Evolutionary conservation across 163 green algal species (phyloP).

Genomic region (Scenedesmus sp.): DNA sequence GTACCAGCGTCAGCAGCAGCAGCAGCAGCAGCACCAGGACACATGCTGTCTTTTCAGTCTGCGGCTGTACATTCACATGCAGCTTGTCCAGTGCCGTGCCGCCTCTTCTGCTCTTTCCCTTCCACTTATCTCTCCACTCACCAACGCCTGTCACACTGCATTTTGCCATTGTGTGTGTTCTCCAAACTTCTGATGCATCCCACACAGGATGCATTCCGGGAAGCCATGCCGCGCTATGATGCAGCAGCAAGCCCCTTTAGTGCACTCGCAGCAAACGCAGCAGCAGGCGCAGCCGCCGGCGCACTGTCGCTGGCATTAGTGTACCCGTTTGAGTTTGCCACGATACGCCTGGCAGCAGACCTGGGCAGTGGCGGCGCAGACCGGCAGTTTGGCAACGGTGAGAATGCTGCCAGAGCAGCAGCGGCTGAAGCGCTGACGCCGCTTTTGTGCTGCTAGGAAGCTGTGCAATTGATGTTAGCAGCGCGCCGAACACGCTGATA

Average conservation of each 20-base stretch:
- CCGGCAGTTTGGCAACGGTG: constrained; percentile 35
- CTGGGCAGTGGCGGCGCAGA: constrained; percentile 41
- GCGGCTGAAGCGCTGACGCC: no score
- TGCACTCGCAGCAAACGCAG: constrained; percentile 25
- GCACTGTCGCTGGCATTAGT: constrained; percentile 59
- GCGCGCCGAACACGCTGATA: no score
- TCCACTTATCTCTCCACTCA: no score
- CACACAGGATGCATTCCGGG: constrained; percentile 40
- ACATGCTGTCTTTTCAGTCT: background rate
- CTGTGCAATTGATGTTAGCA: no score
- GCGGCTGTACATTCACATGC: background rate
- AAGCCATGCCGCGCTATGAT: constrained; percentile 28
- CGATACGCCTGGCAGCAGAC: constrained; percentile 52
- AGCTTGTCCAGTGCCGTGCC: background rate
- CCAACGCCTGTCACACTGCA: no score
- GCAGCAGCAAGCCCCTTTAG: background rate
- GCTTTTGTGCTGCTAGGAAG: no score
- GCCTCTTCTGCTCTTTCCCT: no score
- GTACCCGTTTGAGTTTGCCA: constrained; percentile 65
- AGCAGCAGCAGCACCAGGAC: background rate
- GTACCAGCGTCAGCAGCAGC: background rate
- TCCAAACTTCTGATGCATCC: no score
- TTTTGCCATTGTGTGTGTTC: no score
- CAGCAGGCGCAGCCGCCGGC: constrained; percentile 56
- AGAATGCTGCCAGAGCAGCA: background rate